These are phyloP conservation scores for Chondrus crispus DNA, from an alignment of 23 red algal species.

Conservation along the genomic window DNA sequence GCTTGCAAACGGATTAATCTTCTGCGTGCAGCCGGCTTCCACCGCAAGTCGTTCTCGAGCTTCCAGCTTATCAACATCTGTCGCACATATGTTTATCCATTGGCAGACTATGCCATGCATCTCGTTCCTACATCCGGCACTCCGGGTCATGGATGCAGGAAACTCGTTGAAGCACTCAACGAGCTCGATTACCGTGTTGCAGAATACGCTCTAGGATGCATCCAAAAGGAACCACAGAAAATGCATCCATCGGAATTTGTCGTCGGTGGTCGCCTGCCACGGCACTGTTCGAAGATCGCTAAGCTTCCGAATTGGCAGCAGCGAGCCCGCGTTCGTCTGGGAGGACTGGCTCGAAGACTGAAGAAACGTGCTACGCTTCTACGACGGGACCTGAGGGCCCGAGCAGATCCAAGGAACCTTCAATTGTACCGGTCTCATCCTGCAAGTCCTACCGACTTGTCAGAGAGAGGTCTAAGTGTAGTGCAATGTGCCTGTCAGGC, in stretches of 20 bases:
- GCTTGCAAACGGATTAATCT: background rate
- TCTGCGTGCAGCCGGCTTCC: background rate
- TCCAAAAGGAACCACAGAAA: background rate
- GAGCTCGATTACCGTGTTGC: background rate
- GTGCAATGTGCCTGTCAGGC: too few relatives aligned
- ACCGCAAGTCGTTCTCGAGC: background rate
- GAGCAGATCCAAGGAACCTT: too few relatives aligned
- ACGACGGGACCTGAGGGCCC: too few relatives aligned
- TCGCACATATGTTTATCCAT: background rate
- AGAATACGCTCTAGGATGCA: background rate
- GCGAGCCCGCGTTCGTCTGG: background rate
- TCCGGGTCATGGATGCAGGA: background rate
- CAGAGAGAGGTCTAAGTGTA: too few relatives aligned
- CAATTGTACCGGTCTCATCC: too few relatives aligned
- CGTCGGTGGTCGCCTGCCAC: too few relatives aligned
- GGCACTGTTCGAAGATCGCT: background rate
- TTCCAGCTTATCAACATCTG: background rate
- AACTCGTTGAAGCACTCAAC: background rate
- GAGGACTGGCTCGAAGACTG: background rate
- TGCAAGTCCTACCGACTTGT: too few relatives aligned
- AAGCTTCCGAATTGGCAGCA: background rate
- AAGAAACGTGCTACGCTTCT: background rate
- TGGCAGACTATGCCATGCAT: background rate
- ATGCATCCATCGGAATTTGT: too few relatives aligned
- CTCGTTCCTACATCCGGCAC: background rate